Evolutionary conservation across 495 filamentous ascomycete species (phyloP).

Genomic region (Talaromyces liani): DNA sequence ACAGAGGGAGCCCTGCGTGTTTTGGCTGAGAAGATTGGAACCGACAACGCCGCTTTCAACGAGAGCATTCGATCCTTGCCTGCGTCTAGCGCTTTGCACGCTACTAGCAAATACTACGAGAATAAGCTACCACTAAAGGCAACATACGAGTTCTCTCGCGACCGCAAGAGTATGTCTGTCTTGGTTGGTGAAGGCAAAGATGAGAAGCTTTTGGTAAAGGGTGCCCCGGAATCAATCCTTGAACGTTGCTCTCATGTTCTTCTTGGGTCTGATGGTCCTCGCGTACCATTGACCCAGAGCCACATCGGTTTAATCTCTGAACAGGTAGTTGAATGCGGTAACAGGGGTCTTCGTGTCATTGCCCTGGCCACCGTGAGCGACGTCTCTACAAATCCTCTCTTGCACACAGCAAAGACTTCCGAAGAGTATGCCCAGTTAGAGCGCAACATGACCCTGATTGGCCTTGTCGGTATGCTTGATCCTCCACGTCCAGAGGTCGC

Average conservation of each 20-base stretch:
- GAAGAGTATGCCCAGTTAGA: conserved; percentile 80
- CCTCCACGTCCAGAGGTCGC: conserved; percentile 93
- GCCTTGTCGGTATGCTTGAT: conserved; percentile 94
- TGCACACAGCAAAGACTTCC: conserved; percentile 69
- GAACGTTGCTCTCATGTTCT: conserved; percentile 81
- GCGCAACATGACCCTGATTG: conserved; percentile 87
- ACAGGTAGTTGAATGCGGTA: conserved; percentile 84
- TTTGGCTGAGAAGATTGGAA: conserved; percentile 91
- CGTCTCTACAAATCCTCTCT: conserved; percentile 58
- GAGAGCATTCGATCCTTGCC: conserved; percentile 38
- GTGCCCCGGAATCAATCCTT: conserved; percentile 88
- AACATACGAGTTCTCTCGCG: conserved; percentile 95
- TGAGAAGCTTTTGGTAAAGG: conserved; percentile 88
- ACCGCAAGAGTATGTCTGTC: conserved; percentile 99
- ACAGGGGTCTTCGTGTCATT: conserved; percentile 88
- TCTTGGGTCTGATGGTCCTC: conserved; percentile 66
- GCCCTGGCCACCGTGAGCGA: conserved; percentile 78
- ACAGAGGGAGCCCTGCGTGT: conserved; percentile 92
- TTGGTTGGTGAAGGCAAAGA: conserved; percentile 60
- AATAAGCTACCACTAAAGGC: conserved; percentile 62
- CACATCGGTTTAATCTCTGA: conserved; percentile 60
- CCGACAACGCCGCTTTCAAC: conserved; percentile 51
- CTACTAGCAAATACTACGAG: conserved; percentile 81
- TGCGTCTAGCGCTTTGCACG: conserved; percentile 57
- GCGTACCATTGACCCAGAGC: conserved; percentile 58